These are phyloP conservation scores for Paraphaeosphaeria sporulosa DNA, from an alignment of 2,329 filamentous ascomycete genomes.

Conservation along the genomic window DNA sequence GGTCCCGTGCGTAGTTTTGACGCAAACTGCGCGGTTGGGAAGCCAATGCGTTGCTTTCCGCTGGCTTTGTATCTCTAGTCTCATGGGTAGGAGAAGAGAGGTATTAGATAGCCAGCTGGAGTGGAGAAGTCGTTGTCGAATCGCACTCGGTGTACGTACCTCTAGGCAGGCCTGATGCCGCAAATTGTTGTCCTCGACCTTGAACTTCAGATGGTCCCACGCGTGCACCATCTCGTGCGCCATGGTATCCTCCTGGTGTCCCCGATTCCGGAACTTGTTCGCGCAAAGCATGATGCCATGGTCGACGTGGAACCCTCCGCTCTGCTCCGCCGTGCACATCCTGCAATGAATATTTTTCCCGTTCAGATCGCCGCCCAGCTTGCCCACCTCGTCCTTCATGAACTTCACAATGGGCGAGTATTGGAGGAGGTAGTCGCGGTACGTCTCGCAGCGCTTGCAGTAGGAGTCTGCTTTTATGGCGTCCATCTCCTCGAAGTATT, in stretches of 20 bases:
- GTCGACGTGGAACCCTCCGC: constrained; percentile 84
- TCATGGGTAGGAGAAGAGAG: constrained; percentile 10
- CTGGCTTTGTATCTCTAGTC: constrained; percentile 10
- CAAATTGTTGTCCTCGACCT: constrained; percentile 83
- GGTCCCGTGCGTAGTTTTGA: not conserved
- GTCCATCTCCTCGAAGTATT: constrained; percentile 82
- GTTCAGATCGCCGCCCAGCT: constrained; percentile 79
- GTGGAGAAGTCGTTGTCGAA: not conserved
- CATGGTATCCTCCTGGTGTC: constrained; percentile 90
- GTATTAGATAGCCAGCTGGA: constrained; percentile 12
- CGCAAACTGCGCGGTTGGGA: not conserved
- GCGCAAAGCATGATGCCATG: constrained; percentile 93
- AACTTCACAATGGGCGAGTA: constrained; percentile 89
- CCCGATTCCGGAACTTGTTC: constrained; percentile 82
- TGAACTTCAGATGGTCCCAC: constrained; percentile 91
- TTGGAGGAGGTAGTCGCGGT: constrained; percentile 82
- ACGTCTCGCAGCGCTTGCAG: constrained; percentile 80
- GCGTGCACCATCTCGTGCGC: constrained; percentile 98
- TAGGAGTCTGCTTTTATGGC: constrained; percentile 77
- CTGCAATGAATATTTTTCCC: constrained; percentile 80
- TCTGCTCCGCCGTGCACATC: constrained; percentile 75
- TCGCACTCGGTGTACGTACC: constrained; percentile 58
- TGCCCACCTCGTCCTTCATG: constrained; percentile 79
- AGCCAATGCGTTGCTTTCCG: constrained; percentile 1
- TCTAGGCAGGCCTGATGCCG: constrained; percentile 94